These are phyloP conservation scores for Aspergillus cavernicola DNA, from an alignment of 495 filamentous ascomycete species.

Conservation along the genomic window DNA sequence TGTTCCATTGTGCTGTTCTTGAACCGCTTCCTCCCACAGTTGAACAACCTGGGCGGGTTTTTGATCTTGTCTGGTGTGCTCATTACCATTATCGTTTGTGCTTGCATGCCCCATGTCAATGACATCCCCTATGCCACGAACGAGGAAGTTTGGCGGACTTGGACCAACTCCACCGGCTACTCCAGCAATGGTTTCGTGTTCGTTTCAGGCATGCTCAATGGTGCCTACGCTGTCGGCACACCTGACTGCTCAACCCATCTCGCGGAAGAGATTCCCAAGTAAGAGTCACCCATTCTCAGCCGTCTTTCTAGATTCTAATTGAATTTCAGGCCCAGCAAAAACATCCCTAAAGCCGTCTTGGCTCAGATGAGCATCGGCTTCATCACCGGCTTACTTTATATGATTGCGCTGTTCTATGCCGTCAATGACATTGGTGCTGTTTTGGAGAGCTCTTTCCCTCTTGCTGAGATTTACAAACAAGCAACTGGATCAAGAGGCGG, in stretches of 20 bases:
- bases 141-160: conserved; percentile 59
- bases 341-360: conserved; percentile 50
- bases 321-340: conserved; percentile 32
- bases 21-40: conserved; percentile 62
- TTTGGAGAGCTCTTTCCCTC: conserved; percentile 55
- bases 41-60: conserved; percentile 65
- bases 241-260: conserved; percentile 74
- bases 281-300: conserved; percentile 18
- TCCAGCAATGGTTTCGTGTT: conserved; percentile 70
- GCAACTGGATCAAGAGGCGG: conserved; percentile 66
- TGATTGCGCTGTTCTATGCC: conserved; percentile 51
- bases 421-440: conserved; percentile 43
- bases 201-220: conserved; percentile 77
- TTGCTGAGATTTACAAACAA: conserved; percentile 75
- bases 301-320: too few relatives aligned
- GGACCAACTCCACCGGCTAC: conserved; percentile 67
- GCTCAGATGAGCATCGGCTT: conserved; percentile 50
- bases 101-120: conserved; percentile 62
- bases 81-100: conserved; percentile 69
- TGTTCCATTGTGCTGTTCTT: conserved; percentile 63
- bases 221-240: conserved; percentile 79
- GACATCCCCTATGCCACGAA: conserved; percentile 48
- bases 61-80: conserved; percentile 66
- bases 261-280: conserved; percentile 75
- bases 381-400: conserved; percentile 45